Percentiles rank a stretch among this genome's conserved stretches.
phyloP scores from a whole-genome alignment of 345 rosid genomes.

The Eutrema heterophyllum region DNA sequence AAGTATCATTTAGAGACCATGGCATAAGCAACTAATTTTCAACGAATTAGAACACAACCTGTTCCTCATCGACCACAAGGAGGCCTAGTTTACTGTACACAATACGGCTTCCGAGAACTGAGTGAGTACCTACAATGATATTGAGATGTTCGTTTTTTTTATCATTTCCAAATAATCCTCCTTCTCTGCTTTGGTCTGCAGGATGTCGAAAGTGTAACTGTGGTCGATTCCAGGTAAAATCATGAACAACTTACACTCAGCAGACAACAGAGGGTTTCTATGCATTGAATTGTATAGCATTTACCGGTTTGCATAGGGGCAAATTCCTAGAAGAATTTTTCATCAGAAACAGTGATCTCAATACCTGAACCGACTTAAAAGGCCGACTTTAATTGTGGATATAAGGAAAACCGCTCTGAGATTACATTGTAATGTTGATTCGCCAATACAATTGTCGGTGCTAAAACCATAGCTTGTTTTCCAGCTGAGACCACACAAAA shows the following conservation, averaged over 20 bases:
- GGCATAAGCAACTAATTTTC: not conserved
- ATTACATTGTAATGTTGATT: conserved; percentile 91
- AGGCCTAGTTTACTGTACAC: conserved; percentile 88
- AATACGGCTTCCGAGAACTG: conserved; percentile 93
- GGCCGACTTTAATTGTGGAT: conserved; percentile 70
- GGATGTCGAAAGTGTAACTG: conserved; percentile 15
- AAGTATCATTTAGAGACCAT: conserved; percentile 19
- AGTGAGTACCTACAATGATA: conserved; percentile 91
- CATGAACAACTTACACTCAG: not conserved
- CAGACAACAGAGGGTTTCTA: not conserved
- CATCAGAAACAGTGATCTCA: conserved; percentile 3
- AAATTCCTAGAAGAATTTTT: conserved; percentile 1
- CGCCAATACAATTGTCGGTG: conserved; percentile 91
- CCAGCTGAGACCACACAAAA: conserved; percentile 81
- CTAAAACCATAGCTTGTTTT: conserved; percentile 95
- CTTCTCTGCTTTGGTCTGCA: conserved; percentile 83
- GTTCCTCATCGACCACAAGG: conserved; percentile 97
- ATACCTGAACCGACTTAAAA: conserved; percentile 93
- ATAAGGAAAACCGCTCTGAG: conserved; percentile 65
- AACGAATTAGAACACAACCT: conserved; percentile 48
- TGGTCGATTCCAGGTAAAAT: conserved; percentile 21
- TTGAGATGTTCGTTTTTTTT: conserved; percentile 61
- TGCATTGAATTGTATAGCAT: not conserved
- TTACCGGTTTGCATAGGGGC: not conserved
- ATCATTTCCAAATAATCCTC: conserved; percentile 70